These are phyloP conservation scores for Rhododendron kiyosumense DNA, from an alignment of 148 eudicot species.

Conservation along the genomic window DNA sequence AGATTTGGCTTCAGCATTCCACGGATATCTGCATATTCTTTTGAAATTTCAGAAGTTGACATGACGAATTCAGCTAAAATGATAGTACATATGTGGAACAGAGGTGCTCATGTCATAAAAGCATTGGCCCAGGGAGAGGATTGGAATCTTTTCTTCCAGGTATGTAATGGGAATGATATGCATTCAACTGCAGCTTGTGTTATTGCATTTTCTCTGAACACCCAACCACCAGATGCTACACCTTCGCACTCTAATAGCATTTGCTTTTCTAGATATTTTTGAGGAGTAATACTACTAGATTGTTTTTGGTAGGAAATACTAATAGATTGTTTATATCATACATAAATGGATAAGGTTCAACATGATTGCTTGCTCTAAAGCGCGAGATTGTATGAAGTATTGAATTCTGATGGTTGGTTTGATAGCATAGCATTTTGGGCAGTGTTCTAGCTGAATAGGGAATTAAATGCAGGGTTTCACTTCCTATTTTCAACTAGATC, in stretches of 20 bases:
- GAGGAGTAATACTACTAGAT: not conserved
- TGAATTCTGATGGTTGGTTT: not conserved
- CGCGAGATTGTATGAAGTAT: not conserved
- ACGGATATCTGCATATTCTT: slow-evolving; percentile 42
- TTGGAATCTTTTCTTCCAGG: slow-evolving; percentile 76
- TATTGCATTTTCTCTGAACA: not conserved
- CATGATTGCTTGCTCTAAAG: not conserved
- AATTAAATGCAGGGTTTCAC: not conserved
- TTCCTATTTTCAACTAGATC: not conserved
- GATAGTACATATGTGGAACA: slow-evolving; percentile 46
- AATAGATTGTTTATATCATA: not conserved
- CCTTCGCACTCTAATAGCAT: not conserved
- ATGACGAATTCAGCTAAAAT: slow-evolving; percentile 30
- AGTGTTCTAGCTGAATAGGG: not conserved
- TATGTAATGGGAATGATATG: slow-evolving; percentile 15
- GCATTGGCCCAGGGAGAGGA: slow-evolving; percentile 70
- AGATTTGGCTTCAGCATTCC: slow-evolving; percentile 44
- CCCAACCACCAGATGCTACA: not conserved
- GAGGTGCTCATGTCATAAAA: slow-evolving; percentile 30
- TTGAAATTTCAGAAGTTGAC: slow-evolving; percentile 59
- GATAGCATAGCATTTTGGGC: not conserved
- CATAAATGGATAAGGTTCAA: not conserved
- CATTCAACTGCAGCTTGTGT: not conserved
- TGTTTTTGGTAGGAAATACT: not conserved
- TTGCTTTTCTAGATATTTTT: not conserved